These are phyloP conservation scores for Picea glauca DNA, from an alignment of 75 land plant species.

Conservation along the genomic window DNA sequence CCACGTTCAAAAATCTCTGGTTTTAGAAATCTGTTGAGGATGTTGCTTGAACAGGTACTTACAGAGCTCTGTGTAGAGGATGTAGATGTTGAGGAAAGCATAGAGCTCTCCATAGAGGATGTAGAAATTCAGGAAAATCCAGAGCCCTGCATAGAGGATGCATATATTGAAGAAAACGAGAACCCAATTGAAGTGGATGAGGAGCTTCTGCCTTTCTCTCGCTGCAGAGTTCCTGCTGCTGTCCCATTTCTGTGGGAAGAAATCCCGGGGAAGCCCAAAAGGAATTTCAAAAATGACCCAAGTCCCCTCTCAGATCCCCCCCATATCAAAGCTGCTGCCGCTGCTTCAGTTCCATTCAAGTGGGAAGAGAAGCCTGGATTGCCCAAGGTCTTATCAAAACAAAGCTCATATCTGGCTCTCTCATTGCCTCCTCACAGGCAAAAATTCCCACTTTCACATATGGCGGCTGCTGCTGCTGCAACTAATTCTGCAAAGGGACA, in stretches of 20 bases:
- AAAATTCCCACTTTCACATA: not conserved
- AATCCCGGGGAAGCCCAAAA: slow-evolving; percentile 67
- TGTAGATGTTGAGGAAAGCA: too few species aligned
- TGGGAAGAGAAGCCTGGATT: slow-evolving; percentile 81
- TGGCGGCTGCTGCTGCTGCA: not conserved
- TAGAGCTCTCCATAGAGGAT: not conserved
- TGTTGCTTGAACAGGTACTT: not conserved
- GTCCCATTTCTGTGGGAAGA: slow-evolving; percentile 76
- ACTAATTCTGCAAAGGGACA: not conserved
- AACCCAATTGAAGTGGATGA: not conserved
- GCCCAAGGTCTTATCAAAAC: slow-evolving; percentile 18
- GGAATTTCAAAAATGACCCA: slow-evolving; percentile 30
- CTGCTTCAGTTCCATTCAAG: slow-evolving; percentile 50
- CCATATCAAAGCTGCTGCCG: slow-evolving; percentile 18
- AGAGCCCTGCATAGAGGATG: not conserved
- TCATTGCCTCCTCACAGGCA: not conserved
- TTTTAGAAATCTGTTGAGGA: not conserved
- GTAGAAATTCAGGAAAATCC: not conserved
- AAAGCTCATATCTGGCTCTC: not conserved
- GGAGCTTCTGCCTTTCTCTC: not conserved
- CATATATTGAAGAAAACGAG: not conserved
- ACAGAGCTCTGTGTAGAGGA: not conserved
- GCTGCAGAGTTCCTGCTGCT: slow-evolving; percentile 12
- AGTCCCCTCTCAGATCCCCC: not conserved
- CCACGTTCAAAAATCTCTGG: too few species aligned